Base-by-base conservation (phyloP, 2,329 filamentous ascomycete genomes). In the Cryphonectria parasitica region DNA sequence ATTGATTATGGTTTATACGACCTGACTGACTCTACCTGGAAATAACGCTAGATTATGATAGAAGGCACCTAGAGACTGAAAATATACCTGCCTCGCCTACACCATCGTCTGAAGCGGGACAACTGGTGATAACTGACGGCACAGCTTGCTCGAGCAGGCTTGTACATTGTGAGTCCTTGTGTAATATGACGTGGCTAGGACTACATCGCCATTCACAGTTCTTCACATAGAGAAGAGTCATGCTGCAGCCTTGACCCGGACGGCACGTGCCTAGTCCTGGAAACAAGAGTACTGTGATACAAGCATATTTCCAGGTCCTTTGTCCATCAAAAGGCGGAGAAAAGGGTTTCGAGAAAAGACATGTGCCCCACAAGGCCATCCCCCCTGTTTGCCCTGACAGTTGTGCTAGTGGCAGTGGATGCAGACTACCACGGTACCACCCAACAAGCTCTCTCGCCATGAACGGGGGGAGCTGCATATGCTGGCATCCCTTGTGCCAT, bases 11-110 rank as follows among this genome's bases (percentile, higher is more conserved):
- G 61, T 39, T 62, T 65, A 22, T 8, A 45, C 34, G n/a, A 31
- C 62, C 34, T 25, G 60, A 25, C 52, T 22, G 19, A 39, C 39
- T 52, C 43, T 54, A 62, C 68, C 64, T 67, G 34, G 28, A 58
- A 17, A n/a, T 54, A 49, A n/a, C 4, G 15, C 31, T 62, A n/a
- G 54, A 62, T 64, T 54, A 41, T 31, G 13, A 43, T 64, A 64
- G 22, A 22, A 61, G 36, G 62, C 68, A 8, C 67, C 41, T 56
- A 63, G 34, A 72, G 64, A 72, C 69, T 70, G 70, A 67, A 10
- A 72, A 66, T 68, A 56, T 15, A 52, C 22, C 36, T 41, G 43
- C 60, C 64, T 58, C 10, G 56, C 41, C 41, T 43, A 62, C 49
- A 41, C 5, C 13, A 39, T 58, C n/a, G 36, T 43, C 13, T 45